Evolutionary conservation across 2,329 filamentous ascomycete genomes (phyloP).

Genomic region (Calycina herbarum): DNA sequence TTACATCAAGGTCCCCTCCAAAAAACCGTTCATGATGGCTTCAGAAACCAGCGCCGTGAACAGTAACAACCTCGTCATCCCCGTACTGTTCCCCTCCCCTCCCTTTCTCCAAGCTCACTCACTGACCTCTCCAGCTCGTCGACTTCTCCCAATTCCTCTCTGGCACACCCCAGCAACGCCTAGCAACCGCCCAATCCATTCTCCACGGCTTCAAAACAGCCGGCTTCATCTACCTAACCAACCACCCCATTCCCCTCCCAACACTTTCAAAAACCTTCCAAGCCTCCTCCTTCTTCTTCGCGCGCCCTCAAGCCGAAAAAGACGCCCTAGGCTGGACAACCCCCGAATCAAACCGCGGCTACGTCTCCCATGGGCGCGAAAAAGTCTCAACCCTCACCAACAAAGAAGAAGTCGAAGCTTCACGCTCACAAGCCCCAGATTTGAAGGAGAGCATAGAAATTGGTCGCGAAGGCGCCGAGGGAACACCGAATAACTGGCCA

Average conservation of each 20-base stretch:
- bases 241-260: constrained; percentile 67
- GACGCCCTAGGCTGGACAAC: constrained; percentile 69
- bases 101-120: neutral
- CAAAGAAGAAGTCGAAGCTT: constrained; percentile 42
- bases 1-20: neutral
- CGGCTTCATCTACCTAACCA: constrained; percentile 86
- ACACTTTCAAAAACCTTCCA: constrained; percentile 63
- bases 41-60: constrained; percentile 42
- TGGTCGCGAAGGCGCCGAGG: constrained; percentile 58
- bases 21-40: constrained; percentile 24
- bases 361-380: constrained; percentile 50
- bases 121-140: constrained; percentile 58
- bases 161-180: constrained; percentile 60
- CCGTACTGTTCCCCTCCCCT: constrained; percentile 44
- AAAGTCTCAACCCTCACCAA: constrained; percentile 28
- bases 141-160: constrained; percentile 74
- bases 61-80: constrained; percentile 55
- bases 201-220: constrained; percentile 79
- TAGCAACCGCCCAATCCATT: constrained; percentile 67
- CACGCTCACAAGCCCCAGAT: constrained; percentile 59
- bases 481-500: constrained; percentile 78
- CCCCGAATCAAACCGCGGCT: constrained; percentile 72
- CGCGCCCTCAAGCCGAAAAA: constrained; percentile 58
- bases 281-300: constrained; percentile 71
- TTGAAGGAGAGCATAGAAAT: constrained; percentile 68